These are phyloP conservation scores for Cytospora chrysosperma DNA, from an alignment of 2,329 filamentous ascomycete genomes.

Conservation along the genomic window DNA sequence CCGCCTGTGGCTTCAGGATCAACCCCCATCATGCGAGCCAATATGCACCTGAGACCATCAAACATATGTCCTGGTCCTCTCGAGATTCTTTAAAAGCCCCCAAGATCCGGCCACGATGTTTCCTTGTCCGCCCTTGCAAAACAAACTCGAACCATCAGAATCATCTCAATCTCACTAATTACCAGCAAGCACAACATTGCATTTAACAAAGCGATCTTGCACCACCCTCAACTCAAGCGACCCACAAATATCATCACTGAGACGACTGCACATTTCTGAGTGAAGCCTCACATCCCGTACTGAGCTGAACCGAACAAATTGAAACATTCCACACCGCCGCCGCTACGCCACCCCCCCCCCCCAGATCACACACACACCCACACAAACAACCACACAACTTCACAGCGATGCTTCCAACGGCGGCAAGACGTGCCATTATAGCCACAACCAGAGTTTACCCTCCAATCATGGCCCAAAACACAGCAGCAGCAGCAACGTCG, in stretches of 20 bases:
- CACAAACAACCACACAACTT: background rate
- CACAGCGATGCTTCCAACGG: slow-evolving; percentile 18
- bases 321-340: background rate
- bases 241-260: background rate
- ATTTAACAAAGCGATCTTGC: background rate
- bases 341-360: background rate
- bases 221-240: background rate
- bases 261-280: background rate
- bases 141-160: too few species aligned
- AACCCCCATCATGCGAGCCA: slow-evolving; percentile 17
- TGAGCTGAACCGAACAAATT: background rate
- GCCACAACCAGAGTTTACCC: slow-evolving; percentile 21
- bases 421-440: slow-evolving; percentile 18
- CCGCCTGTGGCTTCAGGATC: slow-evolving; percentile 16
- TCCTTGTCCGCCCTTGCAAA: too few species aligned
- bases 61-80: background rate
- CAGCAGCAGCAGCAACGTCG: background rate
- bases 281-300: background rate
- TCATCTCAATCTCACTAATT: background rate
- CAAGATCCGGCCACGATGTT: background rate
- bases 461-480: slow-evolving; percentile 10
- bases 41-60: background rate
- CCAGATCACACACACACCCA: background rate
- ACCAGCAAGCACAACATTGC: too few species aligned
- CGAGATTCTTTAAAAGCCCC: background rate